Evolutionary conservation across 2,329 filamentous ascomycete species (phyloP), one percentile per base, ranked within the genome.

Genomic region (Aspergillus carbonarius): DNA sequence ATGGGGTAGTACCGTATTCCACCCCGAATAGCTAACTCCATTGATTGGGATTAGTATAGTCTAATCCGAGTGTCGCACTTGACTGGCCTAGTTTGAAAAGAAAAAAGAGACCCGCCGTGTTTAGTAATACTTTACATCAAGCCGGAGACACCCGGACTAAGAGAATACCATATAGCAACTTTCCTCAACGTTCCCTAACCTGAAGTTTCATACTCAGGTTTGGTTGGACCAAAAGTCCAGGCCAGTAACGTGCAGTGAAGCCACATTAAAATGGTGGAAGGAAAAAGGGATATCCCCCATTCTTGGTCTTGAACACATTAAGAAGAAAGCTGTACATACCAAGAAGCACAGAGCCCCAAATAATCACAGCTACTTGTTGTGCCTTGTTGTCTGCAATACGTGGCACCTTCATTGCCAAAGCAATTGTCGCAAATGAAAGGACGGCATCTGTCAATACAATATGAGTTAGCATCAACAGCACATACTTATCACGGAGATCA

Each of bases 251-350:
- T 23, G 13, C 39, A 42, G 5, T 13, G 39, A 13, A 18, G 20
- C 18, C 18, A 4, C 5, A 12, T 30, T 81, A 88, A 76, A 99
- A 98, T 10, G 95, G 95, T 56, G 95, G 95, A 61, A 99, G 83
- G 71, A 88, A 92, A 79, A 98, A 97, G 15, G 93, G 93, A 77
- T 99, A 99, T 23, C 92, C 92, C 34, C 88, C 87, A 73, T 98
- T 99, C 87, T 99, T 99, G 69, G 90, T 82, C 69, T 93, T 87
- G 84, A 99, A 99, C 63, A 96, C 82, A 77, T 91, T 97, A 65
- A 99, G 84, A 63, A 99, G 82, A 79, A 96, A 95, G 80, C 93
- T 96, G 82, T 98, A 98, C 78, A 92, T 86, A 63, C 90, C 78
- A 67, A 96, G 87, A 57, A 97, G 78, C 30, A 95, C 80, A 47